Conservation (phyloP, 495 filamentous ascomycete genomes). For the Aspergillus avenaceus region DNA sequence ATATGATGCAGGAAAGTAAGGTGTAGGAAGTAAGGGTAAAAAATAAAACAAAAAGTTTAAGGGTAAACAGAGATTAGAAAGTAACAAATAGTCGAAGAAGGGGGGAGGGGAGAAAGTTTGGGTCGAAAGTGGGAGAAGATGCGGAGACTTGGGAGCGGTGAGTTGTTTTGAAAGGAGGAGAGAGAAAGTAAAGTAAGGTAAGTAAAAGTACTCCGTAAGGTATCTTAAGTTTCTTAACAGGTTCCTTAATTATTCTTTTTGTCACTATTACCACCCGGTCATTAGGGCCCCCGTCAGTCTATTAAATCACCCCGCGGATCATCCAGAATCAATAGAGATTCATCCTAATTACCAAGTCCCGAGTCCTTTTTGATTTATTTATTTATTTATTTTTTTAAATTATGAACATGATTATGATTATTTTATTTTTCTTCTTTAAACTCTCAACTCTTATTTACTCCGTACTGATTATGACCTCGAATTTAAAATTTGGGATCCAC, state of each 20-base stretch:
- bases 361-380: too few species aligned
- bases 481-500: too few species aligned
- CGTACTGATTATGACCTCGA: too few species aligned
- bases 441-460: too few species aligned
- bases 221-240: background rate
- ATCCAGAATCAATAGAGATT: conserved; percentile 4
- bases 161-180: conserved; percentile 11
- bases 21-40: conserved; percentile 13
- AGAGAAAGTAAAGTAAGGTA: conserved; percentile 7
- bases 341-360: background rate
- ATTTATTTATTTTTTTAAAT: too few species aligned
- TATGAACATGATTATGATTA: too few species aligned
- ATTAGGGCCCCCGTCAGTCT: too few species aligned
- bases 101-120: background rate
- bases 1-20: conserved; percentile 14
- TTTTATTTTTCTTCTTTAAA: too few species aligned
- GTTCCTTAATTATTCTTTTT: too few species aligned
- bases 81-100: conserved; percentile 2
- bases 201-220: conserved; percentile 1
- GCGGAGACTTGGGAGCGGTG: conserved; percentile 11
- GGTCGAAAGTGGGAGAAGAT: conserved; percentile 1
- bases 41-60: conserved; percentile 12
- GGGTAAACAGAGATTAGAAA: background rate
- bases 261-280: too few species aligned
- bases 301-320: conserved; percentile 13